These are phyloP conservation scores for Tulasnella sp. DNA, from an alignment of 768 basidiomycete species.

Conservation along the genomic window DNA sequence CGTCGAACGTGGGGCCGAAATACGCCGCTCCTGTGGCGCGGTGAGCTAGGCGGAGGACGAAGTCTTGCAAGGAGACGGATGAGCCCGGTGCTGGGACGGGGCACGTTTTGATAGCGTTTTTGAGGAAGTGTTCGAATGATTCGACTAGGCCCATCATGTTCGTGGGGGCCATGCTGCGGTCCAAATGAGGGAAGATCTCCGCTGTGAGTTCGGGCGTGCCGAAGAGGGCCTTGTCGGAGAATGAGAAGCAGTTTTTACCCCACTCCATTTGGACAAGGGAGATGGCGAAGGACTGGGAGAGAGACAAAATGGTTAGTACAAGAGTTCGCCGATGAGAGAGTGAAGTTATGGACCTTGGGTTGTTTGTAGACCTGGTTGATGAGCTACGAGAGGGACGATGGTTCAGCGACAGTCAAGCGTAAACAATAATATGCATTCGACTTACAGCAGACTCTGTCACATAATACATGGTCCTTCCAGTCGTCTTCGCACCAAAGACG, in stretches of 20 bases:
- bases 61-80: not conserved
- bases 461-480: slow-evolving; percentile 5
- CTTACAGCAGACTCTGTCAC: not conserved
- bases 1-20: slow-evolving; percentile 16
- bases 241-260: not conserved
- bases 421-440: not conserved
- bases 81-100: not conserved
- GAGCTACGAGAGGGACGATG: not conserved
- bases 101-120: not conserved
- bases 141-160: slow-evolving; percentile 7
- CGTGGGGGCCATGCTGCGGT: not conserved
- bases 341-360: slow-evolving; percentile 8
- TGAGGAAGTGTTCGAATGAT: not conserved
- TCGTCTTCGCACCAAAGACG: slow-evolving; percentile 1
- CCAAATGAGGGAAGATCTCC: not conserved
- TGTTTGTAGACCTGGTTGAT: slow-evolving; percentile 20
- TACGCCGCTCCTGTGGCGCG: not conserved
- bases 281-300: not conserved
- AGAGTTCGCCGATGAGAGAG: not conserved
- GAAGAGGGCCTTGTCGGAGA: slow-evolving; percentile 13
- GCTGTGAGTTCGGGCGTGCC: not conserved
- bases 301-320: not conserved
- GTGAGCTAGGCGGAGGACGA: slow-evolving; percentile 2
- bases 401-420: not conserved
- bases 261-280: not conserved